These are phyloP conservation scores for Saitozyma sp. DNA, from an alignment of 768 basidiomycete species.

Conservation along the genomic window DNA sequence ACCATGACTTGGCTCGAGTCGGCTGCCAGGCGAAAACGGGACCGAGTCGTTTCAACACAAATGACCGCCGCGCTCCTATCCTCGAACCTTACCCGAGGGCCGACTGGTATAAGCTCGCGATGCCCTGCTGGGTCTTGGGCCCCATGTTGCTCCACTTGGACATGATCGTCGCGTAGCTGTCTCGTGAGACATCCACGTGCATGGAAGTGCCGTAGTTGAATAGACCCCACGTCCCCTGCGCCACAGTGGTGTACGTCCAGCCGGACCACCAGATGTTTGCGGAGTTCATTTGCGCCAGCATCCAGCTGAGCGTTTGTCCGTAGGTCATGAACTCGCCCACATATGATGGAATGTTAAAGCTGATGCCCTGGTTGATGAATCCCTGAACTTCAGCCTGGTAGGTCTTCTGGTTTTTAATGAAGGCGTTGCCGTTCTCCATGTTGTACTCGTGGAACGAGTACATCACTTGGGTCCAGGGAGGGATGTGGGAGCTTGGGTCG, in stretches of 20 bases:
- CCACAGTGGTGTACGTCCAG: constrained; percentile 37
- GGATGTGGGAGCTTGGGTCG: constrained; percentile 34
- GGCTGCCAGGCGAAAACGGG: too few species aligned
- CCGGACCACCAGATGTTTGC: constrained; percentile 32
- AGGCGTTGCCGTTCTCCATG: constrained; percentile 37
- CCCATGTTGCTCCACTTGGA: constrained; percentile 37
- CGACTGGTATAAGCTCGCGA: constrained; percentile 11
- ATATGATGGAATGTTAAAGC: constrained; percentile 32
- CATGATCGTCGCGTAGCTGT: constrained; percentile 35
- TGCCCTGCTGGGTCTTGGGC: constrained; percentile 5
- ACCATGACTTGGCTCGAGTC: too few species aligned
- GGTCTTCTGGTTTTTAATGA: constrained; percentile 25
- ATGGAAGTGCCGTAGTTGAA: constrained; percentile 26
- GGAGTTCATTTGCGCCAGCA: constrained; percentile 35
- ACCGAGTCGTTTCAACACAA: too few species aligned
- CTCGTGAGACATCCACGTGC: constrained; percentile 31
- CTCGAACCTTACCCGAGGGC: too few species aligned
- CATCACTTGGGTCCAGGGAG: constrained; percentile 46
- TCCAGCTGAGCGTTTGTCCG: constrained; percentile 31
- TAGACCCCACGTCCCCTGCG: constrained; percentile 36
- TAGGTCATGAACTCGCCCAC: constrained; percentile 48
- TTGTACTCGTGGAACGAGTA: constrained; percentile 47
- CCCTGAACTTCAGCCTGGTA: constrained; percentile 17
- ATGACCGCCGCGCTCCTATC: too few species aligned
- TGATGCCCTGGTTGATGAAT: constrained; percentile 26